phyloP scores from a whole-genome alignment of 2,329 filamentous ascomycete genomes.

The Didymella lethalis region DNA sequence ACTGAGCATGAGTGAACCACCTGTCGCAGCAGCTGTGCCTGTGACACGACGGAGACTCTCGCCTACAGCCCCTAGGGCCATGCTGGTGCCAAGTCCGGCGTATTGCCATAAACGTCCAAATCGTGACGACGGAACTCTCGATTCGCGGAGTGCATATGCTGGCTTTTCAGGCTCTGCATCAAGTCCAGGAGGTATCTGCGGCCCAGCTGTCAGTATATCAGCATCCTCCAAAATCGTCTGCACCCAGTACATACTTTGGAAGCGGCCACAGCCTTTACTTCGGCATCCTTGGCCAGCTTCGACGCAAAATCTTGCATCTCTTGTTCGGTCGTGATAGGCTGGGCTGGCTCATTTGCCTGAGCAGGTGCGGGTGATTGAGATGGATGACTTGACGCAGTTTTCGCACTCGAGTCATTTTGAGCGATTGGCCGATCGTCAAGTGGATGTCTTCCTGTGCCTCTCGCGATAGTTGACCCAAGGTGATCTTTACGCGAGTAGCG shows the following conservation, averaged over 20 bases:
- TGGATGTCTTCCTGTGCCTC: slow-evolving; percentile 43
- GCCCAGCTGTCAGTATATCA: slow-evolving; percentile 57
- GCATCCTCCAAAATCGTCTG: slow-evolving; percentile 33
- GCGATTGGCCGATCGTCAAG: slow-evolving; percentile 49
- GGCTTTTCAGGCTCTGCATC: slow-evolving; percentile 41
- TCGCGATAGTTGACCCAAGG: slow-evolving; percentile 37
- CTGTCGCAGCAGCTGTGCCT: slow-evolving; percentile 64
- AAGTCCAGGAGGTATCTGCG: slow-evolving; percentile 46
- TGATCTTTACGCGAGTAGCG: slow-evolving; percentile 45
- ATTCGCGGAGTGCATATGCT: slow-evolving; percentile 80
- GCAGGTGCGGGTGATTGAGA: slow-evolving; percentile 24
- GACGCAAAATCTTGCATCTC: slow-evolving; percentile 58
- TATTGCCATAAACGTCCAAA: slow-evolving; percentile 94
- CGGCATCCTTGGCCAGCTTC: slow-evolving; percentile 55
- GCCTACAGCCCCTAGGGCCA: slow-evolving; percentile 90
- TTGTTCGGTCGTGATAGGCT: slow-evolving; percentile 31
- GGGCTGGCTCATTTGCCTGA: slow-evolving; percentile 10
- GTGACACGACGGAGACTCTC: slow-evolving; percentile 84
- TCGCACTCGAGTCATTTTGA: slow-evolving; percentile 50
- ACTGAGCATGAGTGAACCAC: slow-evolving; percentile 85
- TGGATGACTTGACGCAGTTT: slow-evolving; percentile 35
- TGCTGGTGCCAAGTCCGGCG: slow-evolving; percentile 87
- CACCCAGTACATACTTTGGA: slow-evolving; percentile 37
- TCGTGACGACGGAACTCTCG: slow-evolving; percentile 86
- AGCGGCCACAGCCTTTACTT: slow-evolving; percentile 18